phyloP scores from a whole-genome alignment of 495 filamentous ascomycete species.

The Delitschia confertaspora region DNA sequence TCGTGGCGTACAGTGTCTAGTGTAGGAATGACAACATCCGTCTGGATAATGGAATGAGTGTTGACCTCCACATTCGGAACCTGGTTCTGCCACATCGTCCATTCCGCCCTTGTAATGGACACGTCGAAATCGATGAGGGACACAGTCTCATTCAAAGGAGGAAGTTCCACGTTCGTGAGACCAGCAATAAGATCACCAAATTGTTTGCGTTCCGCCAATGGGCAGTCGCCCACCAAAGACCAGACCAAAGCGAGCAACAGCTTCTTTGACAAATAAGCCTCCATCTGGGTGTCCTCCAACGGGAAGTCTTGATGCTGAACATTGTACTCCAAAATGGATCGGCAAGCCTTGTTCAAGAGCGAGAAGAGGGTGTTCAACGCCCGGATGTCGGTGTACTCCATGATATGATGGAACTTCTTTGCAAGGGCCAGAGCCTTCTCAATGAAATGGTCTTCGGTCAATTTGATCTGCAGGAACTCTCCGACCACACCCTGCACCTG shows the following conservation, averaged over 20 bases:
- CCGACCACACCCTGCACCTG: constrained; percentile 68
- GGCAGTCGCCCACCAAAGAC: constrained; percentile 93
- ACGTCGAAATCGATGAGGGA: constrained; percentile 96
- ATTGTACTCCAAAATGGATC: constrained; percentile 92
- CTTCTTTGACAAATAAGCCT: constrained; percentile 86
- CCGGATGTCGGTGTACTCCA: constrained; percentile 89
- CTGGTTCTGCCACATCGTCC: constrained; percentile 87
- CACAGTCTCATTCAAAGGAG: constrained; percentile 57
- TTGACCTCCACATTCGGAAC: constrained; percentile 93
- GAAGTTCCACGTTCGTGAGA: constrained; percentile 74
- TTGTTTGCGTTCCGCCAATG: constrained; percentile 71
- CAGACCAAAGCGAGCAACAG: constrained; percentile 83
- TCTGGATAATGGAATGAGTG: constrained; percentile 93
- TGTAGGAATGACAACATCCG: constrained; percentile 95
- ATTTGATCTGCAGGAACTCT: constrained; percentile 61
- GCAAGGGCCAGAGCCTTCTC: constrained; percentile 65
- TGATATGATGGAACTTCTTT: constrained; percentile 80
- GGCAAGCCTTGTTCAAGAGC: constrained; percentile 82
- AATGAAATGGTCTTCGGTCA: constrained; percentile 71
- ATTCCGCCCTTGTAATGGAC: constrained; percentile 72
- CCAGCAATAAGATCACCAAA: constrained; percentile 78
- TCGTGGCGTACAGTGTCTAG: constrained; percentile 95
- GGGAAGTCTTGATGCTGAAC: constrained; percentile 88
- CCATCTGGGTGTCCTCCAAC: constrained; percentile 77
- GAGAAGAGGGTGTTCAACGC: constrained; percentile 91